Conservation (phyloP, 495 filamentous ascomycete genomes). For the Neurospora sp. region DNA sequence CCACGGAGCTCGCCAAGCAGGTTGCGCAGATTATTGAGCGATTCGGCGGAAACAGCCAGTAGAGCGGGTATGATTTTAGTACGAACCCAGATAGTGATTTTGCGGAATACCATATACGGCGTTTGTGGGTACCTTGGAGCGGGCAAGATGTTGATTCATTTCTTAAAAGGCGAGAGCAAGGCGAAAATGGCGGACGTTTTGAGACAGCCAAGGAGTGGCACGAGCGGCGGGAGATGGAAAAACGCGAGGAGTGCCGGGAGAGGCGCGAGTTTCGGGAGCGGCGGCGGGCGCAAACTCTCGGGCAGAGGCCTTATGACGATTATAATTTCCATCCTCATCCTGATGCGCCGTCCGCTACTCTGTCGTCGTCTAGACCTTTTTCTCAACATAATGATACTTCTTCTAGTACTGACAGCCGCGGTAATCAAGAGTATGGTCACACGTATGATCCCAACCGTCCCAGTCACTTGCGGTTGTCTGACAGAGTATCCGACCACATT, state of each 20-base stretch:
- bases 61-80: background rate
- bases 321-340: background rate
- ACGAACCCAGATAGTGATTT: background rate
- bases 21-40: conserved; percentile 62
- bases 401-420: background rate
- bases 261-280: background rate
- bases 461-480: background rate
- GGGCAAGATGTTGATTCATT: background rate
- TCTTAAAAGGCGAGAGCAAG: background rate
- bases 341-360: background rate
- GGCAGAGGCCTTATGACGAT: background rate
- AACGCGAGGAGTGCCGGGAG: background rate
- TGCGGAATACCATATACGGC: background rate
- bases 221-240: background rate
- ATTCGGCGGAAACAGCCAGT: conserved; percentile 11
- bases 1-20: conserved; percentile 75
- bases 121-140: background rate
- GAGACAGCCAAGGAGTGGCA: background rate
- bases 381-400: background rate
- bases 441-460: background rate
- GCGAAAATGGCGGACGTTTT: background rate
- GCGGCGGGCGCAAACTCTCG: background rate
- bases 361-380: background rate
- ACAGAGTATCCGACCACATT: background rate
- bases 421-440: background rate